Percentiles rank a stretch among this genome's conserved stretches.
Evolutionary conservation across 1,139 yeast genomes (phyloP).

Genomic region (Geotrichum reessii): DNA sequence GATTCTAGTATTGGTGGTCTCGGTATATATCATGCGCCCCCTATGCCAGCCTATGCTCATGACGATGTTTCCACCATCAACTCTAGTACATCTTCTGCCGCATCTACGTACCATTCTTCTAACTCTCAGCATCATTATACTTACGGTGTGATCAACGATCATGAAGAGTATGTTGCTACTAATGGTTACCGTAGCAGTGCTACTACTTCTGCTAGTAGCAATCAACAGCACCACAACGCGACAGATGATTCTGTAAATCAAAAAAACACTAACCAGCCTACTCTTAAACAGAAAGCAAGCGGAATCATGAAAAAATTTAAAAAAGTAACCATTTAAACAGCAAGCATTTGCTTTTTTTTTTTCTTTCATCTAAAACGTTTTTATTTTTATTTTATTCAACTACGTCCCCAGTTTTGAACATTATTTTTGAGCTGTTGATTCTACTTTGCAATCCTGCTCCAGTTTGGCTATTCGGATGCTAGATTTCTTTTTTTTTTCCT

Average conservation of each 20-base stretch:
- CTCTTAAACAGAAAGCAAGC: constrained; percentile 1
- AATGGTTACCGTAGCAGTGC: neutral
- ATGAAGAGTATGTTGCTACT: neutral
- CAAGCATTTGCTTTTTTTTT: neutral
- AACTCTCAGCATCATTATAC: neutral
- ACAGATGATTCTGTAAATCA: neutral
- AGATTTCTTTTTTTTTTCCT: too few relatives aligned
- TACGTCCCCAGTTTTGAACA: too few relatives aligned
- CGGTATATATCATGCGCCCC: neutral
- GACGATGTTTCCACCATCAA: neutral
- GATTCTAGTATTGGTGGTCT: neutral
- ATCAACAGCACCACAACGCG: neutral
- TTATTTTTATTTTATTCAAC: neutral
- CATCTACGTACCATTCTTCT: neutral
- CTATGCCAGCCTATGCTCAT: neutral
- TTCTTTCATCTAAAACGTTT: constrained; percentile 37
- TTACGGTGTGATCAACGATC: neutral
- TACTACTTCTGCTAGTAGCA: neutral
- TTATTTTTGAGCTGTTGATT: too few relatives aligned
- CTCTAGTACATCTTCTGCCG: neutral
- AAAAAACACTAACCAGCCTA: neutral
- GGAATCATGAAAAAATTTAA: constrained; percentile 1
- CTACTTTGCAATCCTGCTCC: too few relatives aligned
- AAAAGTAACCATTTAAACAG: neutral
- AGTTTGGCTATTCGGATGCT: too few relatives aligned